A percentile compares a stretch with the other conserved stretches of the same genome.
phyloP scores from a whole-genome alignment of 2,329 filamentous ascomycete species.

The Colletotrichum truncatum region DNA sequence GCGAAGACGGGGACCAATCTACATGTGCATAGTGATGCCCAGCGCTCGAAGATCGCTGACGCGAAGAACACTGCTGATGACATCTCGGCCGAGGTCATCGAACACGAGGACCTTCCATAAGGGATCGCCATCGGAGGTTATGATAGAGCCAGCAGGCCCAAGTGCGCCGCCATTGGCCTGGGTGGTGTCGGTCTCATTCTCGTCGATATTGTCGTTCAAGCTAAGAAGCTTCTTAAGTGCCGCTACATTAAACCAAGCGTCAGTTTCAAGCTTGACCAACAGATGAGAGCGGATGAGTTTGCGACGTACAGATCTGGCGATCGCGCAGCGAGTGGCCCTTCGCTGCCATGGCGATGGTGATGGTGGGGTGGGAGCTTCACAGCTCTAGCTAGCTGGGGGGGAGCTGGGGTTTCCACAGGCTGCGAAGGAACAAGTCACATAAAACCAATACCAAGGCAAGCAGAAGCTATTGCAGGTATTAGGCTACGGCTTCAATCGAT shows the following conservation, averaged over 20 bases:
- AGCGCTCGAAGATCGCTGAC: conserved; percentile 92
- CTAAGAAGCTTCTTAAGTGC: conserved; percentile 97
- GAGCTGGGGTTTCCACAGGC: background rate
- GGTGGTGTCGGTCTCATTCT: conserved; percentile 69
- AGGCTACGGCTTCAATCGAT: background rate
- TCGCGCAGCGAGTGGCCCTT: conserved; percentile 58
- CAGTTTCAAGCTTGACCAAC: background rate
- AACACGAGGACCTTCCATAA: conserved; percentile 99
- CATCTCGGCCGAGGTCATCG: conserved; percentile 88
- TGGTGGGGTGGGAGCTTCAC: conserved; percentile 29
- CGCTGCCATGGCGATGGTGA: conserved; percentile 50
- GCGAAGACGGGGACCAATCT: conserved; percentile 37
- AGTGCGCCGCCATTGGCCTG: conserved; percentile 68
- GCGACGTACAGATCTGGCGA: conserved; percentile 56
- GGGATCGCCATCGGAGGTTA: conserved; percentile 88
- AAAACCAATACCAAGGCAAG: background rate
- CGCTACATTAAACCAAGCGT: conserved; percentile 56
- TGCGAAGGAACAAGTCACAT: background rate
- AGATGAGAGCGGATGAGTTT: background rate
- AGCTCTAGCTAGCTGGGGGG: conserved; percentile 28
- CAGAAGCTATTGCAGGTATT: background rate
- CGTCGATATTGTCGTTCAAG: conserved; percentile 78
- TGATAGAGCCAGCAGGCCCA: conserved; percentile 77
- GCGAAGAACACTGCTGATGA: conserved; percentile 94
- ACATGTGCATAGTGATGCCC: conserved; percentile 98